These are phyloP conservation scores for Lenwebbia sp. DNA, from an alignment of 345 rosid genomes.

Conservation along the genomic window DNA sequence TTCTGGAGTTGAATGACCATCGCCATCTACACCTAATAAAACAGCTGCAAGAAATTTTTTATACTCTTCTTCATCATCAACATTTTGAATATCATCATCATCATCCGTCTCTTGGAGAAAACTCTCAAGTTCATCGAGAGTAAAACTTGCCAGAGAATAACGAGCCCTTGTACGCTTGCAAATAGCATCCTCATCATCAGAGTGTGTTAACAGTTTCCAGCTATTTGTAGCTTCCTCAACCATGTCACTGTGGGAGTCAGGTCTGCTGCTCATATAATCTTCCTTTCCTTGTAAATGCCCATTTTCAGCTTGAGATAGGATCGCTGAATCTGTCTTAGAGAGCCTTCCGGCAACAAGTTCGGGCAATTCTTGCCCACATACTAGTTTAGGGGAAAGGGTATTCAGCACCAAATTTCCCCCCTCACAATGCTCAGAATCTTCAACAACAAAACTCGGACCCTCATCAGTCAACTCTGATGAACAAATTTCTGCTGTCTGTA, in stretches of 20 bases:
- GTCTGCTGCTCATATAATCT: conserved; percentile 4
- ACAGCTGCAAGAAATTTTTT: conserved; percentile 90
- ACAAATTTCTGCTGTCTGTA: not conserved
- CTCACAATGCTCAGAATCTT: conserved; percentile 22
- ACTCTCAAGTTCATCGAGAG: conserved; percentile 93
- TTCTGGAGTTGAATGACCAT: conserved; percentile 23
- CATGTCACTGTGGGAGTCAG: conserved; percentile 1
- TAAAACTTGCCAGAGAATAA: conserved; percentile 73
- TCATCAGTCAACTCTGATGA: conserved; percentile 2
- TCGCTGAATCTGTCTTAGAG: conserved; percentile 11
- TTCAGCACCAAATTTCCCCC: conserved; percentile 25
- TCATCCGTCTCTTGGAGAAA: conserved; percentile 95
- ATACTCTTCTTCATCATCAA: conserved; percentile 84
- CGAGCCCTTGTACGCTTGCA: conserved; percentile 86
- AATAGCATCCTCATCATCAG: conserved; percentile 60
- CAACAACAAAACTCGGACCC: conserved; percentile 11
- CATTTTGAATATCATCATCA: conserved; percentile 74
- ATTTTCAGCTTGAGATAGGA: conserved; percentile 4
- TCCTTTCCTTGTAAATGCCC: conserved; percentile 4
- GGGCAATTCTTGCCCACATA: conserved; percentile 3
- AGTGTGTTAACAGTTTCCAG: conserved; percentile 6
- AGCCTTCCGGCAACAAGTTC: not conserved
- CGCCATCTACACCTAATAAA: conserved; percentile 49
- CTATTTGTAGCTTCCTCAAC: conserved; percentile 3
- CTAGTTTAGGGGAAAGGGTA: conserved; percentile 11